Percentiles rank a stretch among this genome's conserved stretches.
phyloP scores from a whole-genome alignment of 495 filamentous ascomycete species.

The Trypethelium eluteriae region DNA sequence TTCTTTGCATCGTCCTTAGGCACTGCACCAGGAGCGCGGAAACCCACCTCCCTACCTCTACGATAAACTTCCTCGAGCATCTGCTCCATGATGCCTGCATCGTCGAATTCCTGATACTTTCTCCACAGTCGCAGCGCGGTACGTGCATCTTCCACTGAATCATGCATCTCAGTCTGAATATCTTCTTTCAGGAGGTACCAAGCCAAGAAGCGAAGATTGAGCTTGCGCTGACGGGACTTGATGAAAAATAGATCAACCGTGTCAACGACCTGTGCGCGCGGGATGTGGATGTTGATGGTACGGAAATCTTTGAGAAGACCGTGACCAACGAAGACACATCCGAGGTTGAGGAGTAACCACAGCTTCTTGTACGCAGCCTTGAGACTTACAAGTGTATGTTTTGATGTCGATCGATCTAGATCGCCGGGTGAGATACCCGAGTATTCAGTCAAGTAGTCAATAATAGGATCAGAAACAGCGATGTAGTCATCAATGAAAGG shows the following conservation, averaged over 20 bases:
- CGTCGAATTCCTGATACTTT: constrained; percentile 81
- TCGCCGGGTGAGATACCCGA: constrained; percentile 84
- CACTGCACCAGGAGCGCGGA: constrained; percentile 53
- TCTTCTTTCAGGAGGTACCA: constrained; percentile 81
- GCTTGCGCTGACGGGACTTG: constrained; percentile 58
- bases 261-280: constrained; percentile 83
- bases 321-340: constrained; percentile 89
- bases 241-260: constrained; percentile 83
- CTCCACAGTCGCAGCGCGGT: constrained; percentile 84
- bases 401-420: constrained; percentile 62
- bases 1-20: constrained; percentile 19
- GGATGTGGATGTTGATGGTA: constrained; percentile 94
- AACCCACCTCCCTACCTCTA: constrained; percentile 62
- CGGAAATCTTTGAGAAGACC: constrained; percentile 90
- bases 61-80: constrained; percentile 77
- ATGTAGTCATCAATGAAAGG: constrained; percentile 99
- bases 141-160: constrained; percentile 86
- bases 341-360: constrained; percentile 91
- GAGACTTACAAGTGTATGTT: constrained; percentile 72
- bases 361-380: constrained; percentile 96
- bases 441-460: constrained; percentile 89
- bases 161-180: constrained; percentile 79
- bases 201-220: constrained; percentile 80
- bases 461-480: constrained; percentile 76
- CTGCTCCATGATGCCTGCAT: constrained; percentile 68